phyloP scores from a whole-genome alignment of 768 basidiomycete genomes.

The Boletus vinaceobasis region DNA sequence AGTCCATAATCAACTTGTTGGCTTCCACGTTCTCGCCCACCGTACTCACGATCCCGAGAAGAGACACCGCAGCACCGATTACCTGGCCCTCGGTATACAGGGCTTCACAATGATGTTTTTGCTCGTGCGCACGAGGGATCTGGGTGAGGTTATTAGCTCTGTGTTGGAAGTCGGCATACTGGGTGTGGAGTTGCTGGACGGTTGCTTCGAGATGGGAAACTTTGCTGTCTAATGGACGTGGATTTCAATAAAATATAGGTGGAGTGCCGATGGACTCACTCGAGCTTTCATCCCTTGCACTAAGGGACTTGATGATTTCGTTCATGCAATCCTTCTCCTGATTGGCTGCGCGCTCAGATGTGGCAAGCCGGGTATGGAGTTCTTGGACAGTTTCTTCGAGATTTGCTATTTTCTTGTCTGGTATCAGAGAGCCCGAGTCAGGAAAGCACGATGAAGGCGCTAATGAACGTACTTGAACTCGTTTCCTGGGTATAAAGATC shows the following conservation, averaged over 20 bases:
- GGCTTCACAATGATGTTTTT: constrained; percentile 6
- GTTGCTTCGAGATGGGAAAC: neutral
- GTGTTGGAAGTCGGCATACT: neutral
- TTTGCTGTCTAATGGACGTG: neutral
- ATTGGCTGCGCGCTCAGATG: neutral
- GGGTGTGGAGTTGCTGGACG: neutral
- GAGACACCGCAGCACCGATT: neutral
- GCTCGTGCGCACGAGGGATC: neutral
- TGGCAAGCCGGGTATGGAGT: neutral
- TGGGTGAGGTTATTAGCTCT: neutral
- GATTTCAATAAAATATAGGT: neutral
- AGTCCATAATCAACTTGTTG: neutral
- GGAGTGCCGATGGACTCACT: too few relatives aligned
- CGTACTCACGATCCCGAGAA: neutral
- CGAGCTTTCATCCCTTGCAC: too few relatives aligned
- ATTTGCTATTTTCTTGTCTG: neutral
- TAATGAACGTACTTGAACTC: neutral
- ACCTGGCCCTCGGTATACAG: neutral
- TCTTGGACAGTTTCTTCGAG: neutral
- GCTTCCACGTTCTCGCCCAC: neutral
- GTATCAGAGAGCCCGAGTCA: neutral
- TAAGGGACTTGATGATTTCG: neutral
- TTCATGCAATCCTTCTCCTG: neutral
- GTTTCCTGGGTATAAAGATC: neutral
- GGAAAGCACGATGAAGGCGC: neutral